Conservation (phyloP, 2,329 filamentous ascomycete genomes). For the Drechslerella stenobrocha region DNA sequence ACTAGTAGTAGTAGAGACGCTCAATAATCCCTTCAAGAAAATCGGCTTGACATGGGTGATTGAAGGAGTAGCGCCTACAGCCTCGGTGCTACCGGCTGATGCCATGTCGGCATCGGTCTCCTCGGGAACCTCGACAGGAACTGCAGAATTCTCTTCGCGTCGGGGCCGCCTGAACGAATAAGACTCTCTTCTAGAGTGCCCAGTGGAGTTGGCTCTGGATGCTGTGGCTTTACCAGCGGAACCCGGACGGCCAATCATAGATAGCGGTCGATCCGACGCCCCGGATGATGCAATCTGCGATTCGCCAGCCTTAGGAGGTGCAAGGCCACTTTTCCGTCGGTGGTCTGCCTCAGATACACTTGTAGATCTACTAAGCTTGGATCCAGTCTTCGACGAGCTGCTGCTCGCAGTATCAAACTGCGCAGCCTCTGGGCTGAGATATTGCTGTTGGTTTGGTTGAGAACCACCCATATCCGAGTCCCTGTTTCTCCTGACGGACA, state of each 20-base stretch:
- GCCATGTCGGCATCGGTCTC: slow-evolving; percentile 82
- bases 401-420: slow-evolving; percentile 59
- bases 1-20: slow-evolving; percentile 92
- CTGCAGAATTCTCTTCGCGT: slow-evolving; percentile 70
- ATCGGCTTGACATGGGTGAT: slow-evolving; percentile 89
- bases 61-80: slow-evolving; percentile 56
- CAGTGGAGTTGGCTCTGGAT: slow-evolving; percentile 75
- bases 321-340: slow-evolving; percentile 50
- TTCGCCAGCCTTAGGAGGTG: slow-evolving; percentile 54
- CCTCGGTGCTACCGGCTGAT: slow-evolving; percentile 60
- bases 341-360: slow-evolving; percentile 64
- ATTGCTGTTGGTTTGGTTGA: slow-evolving; percentile 74
- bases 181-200: slow-evolving; percentile 85
- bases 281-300: slow-evolving; percentile 51
- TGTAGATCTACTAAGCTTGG: slow-evolving; percentile 78
- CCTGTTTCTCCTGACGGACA: slow-evolving; percentile 72
- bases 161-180: slow-evolving; percentile 81
- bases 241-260: slow-evolving; percentile 43
- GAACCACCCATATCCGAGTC: slow-evolving; percentile 62
- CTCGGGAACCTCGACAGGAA: slow-evolving; percentile 71
- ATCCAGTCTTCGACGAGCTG: slow-evolving; percentile 63
- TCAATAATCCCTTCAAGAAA: slow-evolving; percentile 93
- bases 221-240: slow-evolving; percentile 46
- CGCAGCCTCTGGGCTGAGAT: slow-evolving; percentile 72
- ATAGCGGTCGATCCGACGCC: slow-evolving; percentile 50